Percentiles rank a stretch among this genome's conserved stretches.
phyloP scores from a whole-genome alignment of 164 flowering plant species.

The Vitis labrusca region DNA sequence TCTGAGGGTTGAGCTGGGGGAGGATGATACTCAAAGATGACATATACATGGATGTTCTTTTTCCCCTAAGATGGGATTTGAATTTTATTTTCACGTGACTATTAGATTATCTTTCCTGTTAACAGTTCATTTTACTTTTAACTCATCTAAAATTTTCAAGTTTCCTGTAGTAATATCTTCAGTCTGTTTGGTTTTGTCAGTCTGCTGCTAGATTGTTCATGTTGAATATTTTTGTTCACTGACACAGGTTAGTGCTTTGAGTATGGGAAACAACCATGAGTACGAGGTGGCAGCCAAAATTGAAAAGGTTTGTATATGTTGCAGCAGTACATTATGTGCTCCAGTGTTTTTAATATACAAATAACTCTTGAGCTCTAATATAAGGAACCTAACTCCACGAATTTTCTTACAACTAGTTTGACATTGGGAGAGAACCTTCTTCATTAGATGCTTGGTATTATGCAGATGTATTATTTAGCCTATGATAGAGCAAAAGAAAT shows the following conservation, averaged over 20 bases:
- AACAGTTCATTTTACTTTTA: neutral
- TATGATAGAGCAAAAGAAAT: conserved; percentile 74
- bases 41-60: neutral
- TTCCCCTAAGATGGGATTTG: neutral
- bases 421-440: conserved; percentile 1
- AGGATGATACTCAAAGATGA: neutral
- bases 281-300: conserved; percentile 81
- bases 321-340: neutral
- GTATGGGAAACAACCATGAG: conserved; percentile 81
- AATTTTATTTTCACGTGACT: neutral
- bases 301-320: conserved; percentile 56
- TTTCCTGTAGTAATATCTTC: neutral
- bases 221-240: conserved; percentile 14
- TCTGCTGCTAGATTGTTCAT: neutral
- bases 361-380: neutral
- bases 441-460: neutral
- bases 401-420: neutral
- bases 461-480: conserved; percentile 75
- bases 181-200: neutral
- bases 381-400: neutral
- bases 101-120: too few species aligned
- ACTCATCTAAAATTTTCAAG: neutral
- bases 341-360: neutral
- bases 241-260: conserved; percentile 59
- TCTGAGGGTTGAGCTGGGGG: neutral